These are phyloP conservation scores for Scheffersomyces lignosus DNA, from an alignment of 805 yeast species.

Conservation along the genomic window DNA sequence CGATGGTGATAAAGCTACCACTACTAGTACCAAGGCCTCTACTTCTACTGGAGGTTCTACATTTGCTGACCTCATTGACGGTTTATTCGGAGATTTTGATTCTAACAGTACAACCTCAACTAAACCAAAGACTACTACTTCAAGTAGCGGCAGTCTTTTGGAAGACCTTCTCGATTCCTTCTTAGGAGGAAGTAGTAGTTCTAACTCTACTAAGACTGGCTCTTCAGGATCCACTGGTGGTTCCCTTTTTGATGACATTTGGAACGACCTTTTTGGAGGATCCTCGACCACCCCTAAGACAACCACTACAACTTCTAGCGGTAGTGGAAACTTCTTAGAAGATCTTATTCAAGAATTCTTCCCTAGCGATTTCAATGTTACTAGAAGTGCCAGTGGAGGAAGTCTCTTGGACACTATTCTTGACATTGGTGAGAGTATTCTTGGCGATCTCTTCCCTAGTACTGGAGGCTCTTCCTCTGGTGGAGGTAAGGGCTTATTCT, in stretches of 20 bases:
- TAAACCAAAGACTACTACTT: constrained; percentile 5
- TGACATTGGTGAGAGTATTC: constrained; percentile 10
- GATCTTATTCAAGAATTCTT: not conserved
- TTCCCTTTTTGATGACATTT: constrained; percentile 7
- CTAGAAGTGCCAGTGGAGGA: constrained; percentile 7
- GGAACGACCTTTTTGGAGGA: constrained; percentile 12
- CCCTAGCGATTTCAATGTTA: constrained; percentile 1
- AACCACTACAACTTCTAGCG: constrained; percentile 3
- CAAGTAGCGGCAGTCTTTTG: constrained; percentile 3
- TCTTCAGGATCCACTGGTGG: constrained; percentile 5
- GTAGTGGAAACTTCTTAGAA: not conserved
- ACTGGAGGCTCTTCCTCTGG: constrained; percentile 2
- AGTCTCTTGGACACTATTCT: constrained; percentile 12
- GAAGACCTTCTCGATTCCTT: constrained; percentile 9
- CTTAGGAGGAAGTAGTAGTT: constrained; percentile 8
- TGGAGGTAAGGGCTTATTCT: too few species aligned
- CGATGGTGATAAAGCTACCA: constrained; percentile 3
- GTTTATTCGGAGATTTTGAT: constrained; percentile 3
- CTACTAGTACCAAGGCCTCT: constrained; percentile 6
- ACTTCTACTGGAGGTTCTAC: constrained; percentile 8
- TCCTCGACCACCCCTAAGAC: constrained; percentile 9
- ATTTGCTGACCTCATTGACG: constrained; percentile 11
- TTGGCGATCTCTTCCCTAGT: constrained; percentile 13
- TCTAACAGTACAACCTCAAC: constrained; percentile 4
- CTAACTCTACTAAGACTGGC: constrained; percentile 6